Conservation (phyloP, 768 basidiomycete species). For the Leucocoprinus leucothites region DNA sequence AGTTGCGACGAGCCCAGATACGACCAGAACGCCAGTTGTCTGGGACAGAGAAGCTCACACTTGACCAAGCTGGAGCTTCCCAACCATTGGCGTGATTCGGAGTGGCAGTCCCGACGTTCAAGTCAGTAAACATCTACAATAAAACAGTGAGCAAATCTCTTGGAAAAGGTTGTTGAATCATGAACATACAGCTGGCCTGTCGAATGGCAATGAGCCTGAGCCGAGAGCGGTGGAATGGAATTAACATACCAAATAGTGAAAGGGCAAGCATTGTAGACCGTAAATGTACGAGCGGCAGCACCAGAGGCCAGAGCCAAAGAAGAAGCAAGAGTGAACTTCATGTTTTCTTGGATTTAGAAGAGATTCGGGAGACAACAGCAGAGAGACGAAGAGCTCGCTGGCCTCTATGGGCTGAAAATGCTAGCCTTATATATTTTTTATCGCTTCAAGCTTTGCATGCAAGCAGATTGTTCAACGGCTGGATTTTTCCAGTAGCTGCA, state of each 20-base stretch:
- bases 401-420: neutral
- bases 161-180: neutral
- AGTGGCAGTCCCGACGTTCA: slow-evolving; percentile 37
- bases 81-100: slow-evolving; percentile 43
- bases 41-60: slow-evolving; percentile 49
- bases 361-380: neutral
- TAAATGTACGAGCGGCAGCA: slow-evolving; percentile 6
- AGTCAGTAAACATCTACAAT: slow-evolving; percentile 56
- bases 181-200: slow-evolving; percentile 34
- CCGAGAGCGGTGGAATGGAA: neutral
- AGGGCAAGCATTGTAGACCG: slow-evolving; percentile 58
- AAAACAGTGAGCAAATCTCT: slow-evolving; percentile 19
- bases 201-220: neutral
- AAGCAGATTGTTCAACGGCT: neutral
- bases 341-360: neutral
- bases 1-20: slow-evolving; percentile 54
- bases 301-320: slow-evolving; percentile 11
- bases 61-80: slow-evolving; percentile 34
- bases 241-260: slow-evolving; percentile 59
- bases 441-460: neutral
- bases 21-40: slow-evolving; percentile 63
- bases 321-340: slow-evolving; percentile 8
- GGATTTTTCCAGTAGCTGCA: neutral
- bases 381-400: neutral
- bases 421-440: neutral